Evolutionary conservation across 306 rosid genomes (phyloP), one percentile per base, ranked within the genome.

Genomic region (Abrus pulchellus): DNA sequence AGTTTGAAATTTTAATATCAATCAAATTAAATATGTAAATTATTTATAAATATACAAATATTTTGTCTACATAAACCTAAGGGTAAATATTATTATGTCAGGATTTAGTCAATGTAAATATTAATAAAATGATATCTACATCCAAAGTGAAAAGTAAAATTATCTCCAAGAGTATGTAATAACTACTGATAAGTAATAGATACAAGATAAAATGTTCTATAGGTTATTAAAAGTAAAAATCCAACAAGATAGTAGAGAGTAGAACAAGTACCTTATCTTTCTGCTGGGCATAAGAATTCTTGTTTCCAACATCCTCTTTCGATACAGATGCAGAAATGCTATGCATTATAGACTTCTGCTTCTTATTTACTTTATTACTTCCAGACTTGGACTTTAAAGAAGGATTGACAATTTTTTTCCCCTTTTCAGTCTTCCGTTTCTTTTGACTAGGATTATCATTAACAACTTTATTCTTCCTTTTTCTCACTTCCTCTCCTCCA

Each of bases 391-490:
- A 77, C 71, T 88, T 91, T 29, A 82, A 74, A 49, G 92, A 83
- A 80, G 82, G 7, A 80, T 75, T 52, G 70, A 49, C 82, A 59
- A 69, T 72, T 65, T 74, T 44, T 83, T 94, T 90, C 61, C 90
- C 90, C 88, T 88, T 93, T 55, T 90, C 97, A 52, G 86, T 87
- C 91, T 74, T 92, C 20, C 34, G 78, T 90, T 90, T 96, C 89
- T 91, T 92, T 82, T 82, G 85, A 88, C 75, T 87, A 77, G 63
- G 59, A 75, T 76, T 85, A 43, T 73, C 80, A 78, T 64, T 78
- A 57, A 77, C 85, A 53, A 63, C 86, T 85, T 84, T 86, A 59
- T 71, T 86, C 82, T 93, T 91, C 90, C 97, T 87, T 86, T 93
- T 93, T 79, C 85, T 87, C 47, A 86, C 68, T 81, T 87, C 88